Base-by-base conservation (phyloP, 129 eudicot genomes). In the Tagetes patula region DNA sequence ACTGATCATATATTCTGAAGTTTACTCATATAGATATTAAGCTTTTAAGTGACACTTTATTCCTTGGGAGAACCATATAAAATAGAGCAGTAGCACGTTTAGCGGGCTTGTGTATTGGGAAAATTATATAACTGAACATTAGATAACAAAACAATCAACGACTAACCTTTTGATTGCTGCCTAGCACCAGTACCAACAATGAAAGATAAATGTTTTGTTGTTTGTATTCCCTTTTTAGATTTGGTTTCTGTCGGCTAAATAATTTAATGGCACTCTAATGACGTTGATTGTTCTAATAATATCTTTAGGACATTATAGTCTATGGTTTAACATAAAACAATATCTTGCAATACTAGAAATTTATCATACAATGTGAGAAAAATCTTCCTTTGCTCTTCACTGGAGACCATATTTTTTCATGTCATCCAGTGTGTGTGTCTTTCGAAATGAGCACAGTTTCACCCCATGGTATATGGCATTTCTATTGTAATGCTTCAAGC, bases 171-270 rank as follows among this genome's bases (percentile, higher is more conserved):
- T 12, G 32, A 56, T 45, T 72, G 8, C 34, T 32, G 6, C 48
- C 48, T 6, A 6, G 10, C 8, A 52, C 48, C 48, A 43, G 10
- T 43, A 52, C 64, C 49, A 14, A 49, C 49, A 69, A 37, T 48
- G 48, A 53, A 8, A 37, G 59, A 69, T 70, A 47, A 70, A 70
- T 70, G 6, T 31, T 58, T 58, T 58, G 39, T 31, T 8, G 40
- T 2, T 27, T 3, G 2, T 58, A 13, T 32, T 58, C 64, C 63
- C 39, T 8, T 7, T 31, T 56, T 56, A 31, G 13, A 36, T 69
- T 33, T 3, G 74, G 48, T 14, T 50, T 14, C 46, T 37, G 12
- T 5, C 3, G 61, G 12, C 8, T 56, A 0, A 0, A 56, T 3
- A 56, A 2, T 20, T 56, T 8, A 32, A 9, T 32, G 39, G 0